Percentiles rank a stretch among this genome's conserved stretches.
These are phyloP conservation scores for Parasitella parasitica DNA, from an alignment of 371 early-diverging fungal genomes.

Conservation along the genomic window DNA sequence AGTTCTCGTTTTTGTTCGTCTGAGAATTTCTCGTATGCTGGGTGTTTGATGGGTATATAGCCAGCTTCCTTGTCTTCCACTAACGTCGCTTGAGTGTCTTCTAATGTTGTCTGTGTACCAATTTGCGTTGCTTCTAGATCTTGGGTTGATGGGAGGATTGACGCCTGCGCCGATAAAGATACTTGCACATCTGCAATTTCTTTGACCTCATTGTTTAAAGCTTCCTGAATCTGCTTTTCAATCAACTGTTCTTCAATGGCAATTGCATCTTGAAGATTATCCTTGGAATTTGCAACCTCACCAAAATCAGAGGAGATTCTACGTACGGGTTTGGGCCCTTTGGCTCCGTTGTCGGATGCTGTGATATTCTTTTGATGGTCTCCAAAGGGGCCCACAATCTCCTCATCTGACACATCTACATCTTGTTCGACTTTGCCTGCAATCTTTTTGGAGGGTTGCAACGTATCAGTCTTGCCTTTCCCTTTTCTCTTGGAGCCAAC, in stretches of 20 bases:
- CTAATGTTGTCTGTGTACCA: neutral
- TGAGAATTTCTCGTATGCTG: neutral
- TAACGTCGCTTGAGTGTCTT: neutral
- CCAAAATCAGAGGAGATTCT: neutral
- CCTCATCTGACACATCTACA: neutral
- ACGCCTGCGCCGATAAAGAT: slow-evolving; percentile 2
- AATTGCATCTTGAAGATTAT: neutral
- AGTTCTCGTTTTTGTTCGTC: slow-evolving; percentile 10
- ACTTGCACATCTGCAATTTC: neutral
- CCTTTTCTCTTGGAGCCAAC: neutral
- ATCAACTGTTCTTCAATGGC: neutral
- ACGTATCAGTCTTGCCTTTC: neutral
- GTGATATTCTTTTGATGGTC: neutral
- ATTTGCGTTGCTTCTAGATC: slow-evolving; percentile 14
- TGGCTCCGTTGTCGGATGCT: neutral
- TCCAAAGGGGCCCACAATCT: neutral
- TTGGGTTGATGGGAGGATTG: neutral
- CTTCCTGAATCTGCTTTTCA: slow-evolving; percentile 1
- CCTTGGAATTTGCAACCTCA: no score
- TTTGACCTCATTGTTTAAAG: slow-evolving; percentile 8
- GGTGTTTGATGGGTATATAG: slow-evolving; percentile 1
- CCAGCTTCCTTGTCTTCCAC: neutral
- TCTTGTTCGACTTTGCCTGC: neutral
- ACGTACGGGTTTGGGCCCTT: neutral
- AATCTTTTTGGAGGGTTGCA: neutral